phyloP scores from a whole-genome alignment of 2,329 filamentous ascomycete species.

The Aspergillus aculeatus region DNA sequence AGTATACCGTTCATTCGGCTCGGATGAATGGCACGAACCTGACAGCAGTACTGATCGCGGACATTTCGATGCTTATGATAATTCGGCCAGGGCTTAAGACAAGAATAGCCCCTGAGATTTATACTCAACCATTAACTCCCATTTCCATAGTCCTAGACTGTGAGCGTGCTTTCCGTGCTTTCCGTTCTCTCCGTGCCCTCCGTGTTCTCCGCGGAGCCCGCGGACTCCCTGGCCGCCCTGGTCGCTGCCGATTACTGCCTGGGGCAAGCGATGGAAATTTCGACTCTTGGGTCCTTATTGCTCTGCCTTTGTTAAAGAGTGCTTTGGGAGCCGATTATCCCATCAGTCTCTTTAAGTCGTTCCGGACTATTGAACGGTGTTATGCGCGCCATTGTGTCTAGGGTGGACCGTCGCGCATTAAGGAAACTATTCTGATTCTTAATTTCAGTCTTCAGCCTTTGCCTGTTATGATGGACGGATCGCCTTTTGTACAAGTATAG shows the following conservation, averaged over 20 bases:
- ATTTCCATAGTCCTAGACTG: neutral
- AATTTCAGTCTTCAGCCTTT: too few relatives aligned
- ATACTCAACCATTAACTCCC: neutral
- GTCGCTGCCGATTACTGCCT: neutral
- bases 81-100: neutral
- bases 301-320: too few relatives aligned
- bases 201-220: slow-evolving; percentile 20
- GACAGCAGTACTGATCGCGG: neutral
- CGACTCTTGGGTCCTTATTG: neutral
- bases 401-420: too few relatives aligned
- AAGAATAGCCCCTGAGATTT: neutral
- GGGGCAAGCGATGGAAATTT: neutral
- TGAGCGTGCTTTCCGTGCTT: neutral
- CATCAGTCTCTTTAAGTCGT: too few relatives aligned
- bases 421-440: too few relatives aligned
- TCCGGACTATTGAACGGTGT: too few relatives aligned
- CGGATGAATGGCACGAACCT: neutral
- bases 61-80: neutral
- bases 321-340: too few relatives aligned
- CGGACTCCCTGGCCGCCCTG: slow-evolving; percentile 8
- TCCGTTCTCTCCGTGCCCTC: neutral
- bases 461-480: too few relatives aligned
- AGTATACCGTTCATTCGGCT: neutral
- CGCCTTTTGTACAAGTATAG: too few relatives aligned
- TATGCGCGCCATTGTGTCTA: too few relatives aligned